Base-by-base conservation (phyloP, 2,329 filamentous ascomycete genomes). In the Pezicula rhizophila region DNA sequence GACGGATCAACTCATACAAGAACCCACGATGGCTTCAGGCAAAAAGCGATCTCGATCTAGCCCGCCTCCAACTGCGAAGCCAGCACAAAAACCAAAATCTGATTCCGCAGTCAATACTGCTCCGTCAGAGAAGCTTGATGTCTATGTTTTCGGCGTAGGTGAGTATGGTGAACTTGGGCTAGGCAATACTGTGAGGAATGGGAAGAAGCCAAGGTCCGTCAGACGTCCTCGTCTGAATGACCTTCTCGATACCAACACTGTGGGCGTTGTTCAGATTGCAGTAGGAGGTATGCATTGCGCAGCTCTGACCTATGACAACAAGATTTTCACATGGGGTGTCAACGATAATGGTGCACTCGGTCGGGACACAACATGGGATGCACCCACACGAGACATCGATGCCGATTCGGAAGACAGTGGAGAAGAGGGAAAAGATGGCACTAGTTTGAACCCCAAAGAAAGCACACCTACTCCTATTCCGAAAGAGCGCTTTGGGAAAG, bases 271-370 rank as follows among this genome's bases (percentile, higher is more conserved):
- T 2, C 82, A 87, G 66, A 68, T 95, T 49, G 82, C 86, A 45
- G 82, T 84, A 51, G 89, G 89, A 52, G 88, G 87, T 49, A 92
- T 95, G 87, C 89, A 95, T 68, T 82, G 77, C 46, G 73, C 86
- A 53, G 87, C 84, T 3, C 70, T 93, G 46, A 92, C 89, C 44
- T 78, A 83, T 57, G 85, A 92, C 66, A 89, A 90, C 73, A 84
- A 83, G 69, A 86, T 95, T 57, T 71, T 89, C 47, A 90, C 87
- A 23, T 95, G 89, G 89, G 89, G 89, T 47, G 88, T 93, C 58
- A 93, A 93, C 63, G 89, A 95, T 62, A 83, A 90, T 62, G 85
- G 86, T 54, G 87, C 89, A 8, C 76, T 95, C 33, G 89, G 89
- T 38, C 77, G 89, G 61, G 79, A 87, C 62, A 90, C 86, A 2